Evolutionary conservation across 768 basidiomycete species (phyloP).

Genomic region (Panaeolus papilionaceus): DNA sequence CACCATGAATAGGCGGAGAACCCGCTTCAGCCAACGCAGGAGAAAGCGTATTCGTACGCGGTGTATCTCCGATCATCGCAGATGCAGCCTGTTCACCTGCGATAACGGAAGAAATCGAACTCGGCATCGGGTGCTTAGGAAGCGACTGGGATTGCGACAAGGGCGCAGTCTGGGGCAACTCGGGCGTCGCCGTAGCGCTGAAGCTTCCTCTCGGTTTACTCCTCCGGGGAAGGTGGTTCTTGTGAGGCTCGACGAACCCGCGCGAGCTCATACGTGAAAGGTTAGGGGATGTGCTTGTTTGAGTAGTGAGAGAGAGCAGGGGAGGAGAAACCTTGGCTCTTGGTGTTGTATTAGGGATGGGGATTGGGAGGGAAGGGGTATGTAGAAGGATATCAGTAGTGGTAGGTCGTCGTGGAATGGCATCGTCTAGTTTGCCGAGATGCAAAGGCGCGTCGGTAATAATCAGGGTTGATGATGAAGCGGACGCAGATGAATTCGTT

Average conservation of each 20-base stretch:
- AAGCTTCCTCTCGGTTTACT: not conserved
- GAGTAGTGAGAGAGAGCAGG: not conserved
- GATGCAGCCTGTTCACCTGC: not conserved
- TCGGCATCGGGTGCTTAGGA: not conserved
- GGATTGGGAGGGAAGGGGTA: not conserved
- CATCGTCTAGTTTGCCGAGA: constrained; percentile 2
- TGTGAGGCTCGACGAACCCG: constrained; percentile 5
- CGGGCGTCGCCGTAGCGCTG: not conserved
- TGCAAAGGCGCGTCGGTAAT: not conserved
- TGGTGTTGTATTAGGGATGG: not conserved
- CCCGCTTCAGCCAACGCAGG: not conserved
- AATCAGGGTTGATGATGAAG: not conserved
- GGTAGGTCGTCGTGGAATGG: too few relatives aligned
- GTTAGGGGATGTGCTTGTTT: not conserved
- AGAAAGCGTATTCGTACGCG: not conserved
- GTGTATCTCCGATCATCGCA: not conserved
- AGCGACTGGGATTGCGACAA: not conserved
- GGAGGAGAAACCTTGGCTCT: not conserved
- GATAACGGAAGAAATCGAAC: not conserved
- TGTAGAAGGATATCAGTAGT: too few relatives aligned
- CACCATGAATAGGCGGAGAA: not conserved
- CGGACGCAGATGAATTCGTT: not conserved
- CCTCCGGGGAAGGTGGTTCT: not conserved
- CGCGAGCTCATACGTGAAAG: constrained; percentile 4
- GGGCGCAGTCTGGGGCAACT: too few relatives aligned